Base-by-base conservation (phyloP, 805 yeast species). In the Grigorovia yakushimaensis region DNA sequence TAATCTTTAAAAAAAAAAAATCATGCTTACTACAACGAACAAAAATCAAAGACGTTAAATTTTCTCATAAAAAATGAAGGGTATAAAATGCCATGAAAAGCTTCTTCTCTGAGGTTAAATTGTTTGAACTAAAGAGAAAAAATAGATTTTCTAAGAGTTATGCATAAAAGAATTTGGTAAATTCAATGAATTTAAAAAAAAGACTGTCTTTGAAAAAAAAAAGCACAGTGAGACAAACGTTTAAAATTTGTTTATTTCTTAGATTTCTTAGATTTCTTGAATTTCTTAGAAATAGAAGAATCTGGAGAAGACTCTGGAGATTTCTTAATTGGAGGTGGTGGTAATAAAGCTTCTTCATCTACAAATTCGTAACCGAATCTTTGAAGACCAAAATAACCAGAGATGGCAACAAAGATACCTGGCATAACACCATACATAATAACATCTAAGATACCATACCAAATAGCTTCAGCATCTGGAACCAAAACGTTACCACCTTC, bases 401-500 rank as follows among this genome's bases (percentile, higher is more conserved):
- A 58, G 13, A 61, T 24, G 20, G 53, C 47, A 13, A 58, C 53
- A 35, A 54, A 61, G 13, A 56, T 39, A 37, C 51, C 48, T 50
- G 68, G 68, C 36, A 59, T 40, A 42, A 55, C 45, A 47, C 59
- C 69, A 53, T 79, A 71, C 24, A 69, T 62, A 27, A 73, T 52
- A 40, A 79, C 52, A 63, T 79, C 84, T 51, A 79, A 62, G 49
- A 78, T 64, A 67, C 84, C 84, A 57, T 75, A 77, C 65, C 77
- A 79, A 20, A 73, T 78, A 41, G 76, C 73, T 57, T 76, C 82
- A 33, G 79, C 70, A 58, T 77, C 81, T 39, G 79, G 78, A 56
- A 71, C 75, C 50, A 79, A 73, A 42, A 68, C 75, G 57, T 78
- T 78, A 62, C 83, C 82, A 69, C 83, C 84, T 59, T 79, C 84